These are phyloP conservation scores for Leccinum disarticulatum DNA, from an alignment of 768 basidiomycete genomes.

Conservation along the genomic window DNA sequence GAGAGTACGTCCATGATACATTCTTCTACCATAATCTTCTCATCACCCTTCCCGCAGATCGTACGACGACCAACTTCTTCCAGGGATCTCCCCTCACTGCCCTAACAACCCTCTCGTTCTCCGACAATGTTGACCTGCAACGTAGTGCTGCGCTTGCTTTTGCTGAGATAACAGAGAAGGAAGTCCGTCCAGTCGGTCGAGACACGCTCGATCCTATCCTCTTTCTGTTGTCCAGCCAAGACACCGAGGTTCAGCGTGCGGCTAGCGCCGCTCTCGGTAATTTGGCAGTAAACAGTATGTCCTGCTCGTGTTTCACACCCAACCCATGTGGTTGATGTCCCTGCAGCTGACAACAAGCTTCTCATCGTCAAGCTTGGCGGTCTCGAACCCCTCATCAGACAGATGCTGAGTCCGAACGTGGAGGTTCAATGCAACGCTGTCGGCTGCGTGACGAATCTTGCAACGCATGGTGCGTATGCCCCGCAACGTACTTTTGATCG, in stretches of 20 bases:
- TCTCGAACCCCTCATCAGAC: constrained; percentile 94
- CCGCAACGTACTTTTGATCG: constrained; percentile 3
- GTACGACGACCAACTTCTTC: constrained; percentile 98
- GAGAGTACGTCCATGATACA: constrained; percentile 68
- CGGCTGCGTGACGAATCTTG: constrained; percentile 97
- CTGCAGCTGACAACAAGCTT: constrained; percentile 93
- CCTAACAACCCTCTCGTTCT: constrained; percentile 95
- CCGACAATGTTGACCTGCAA: constrained; percentile 98
- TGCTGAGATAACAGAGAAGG: constrained; percentile 99
- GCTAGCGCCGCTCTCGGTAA: constrained; percentile 97
- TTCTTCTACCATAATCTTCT: neutral
- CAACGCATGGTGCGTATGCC: constrained; percentile 81
- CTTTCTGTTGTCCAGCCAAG: constrained; percentile 95
- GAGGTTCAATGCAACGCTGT: constrained; percentile 99
- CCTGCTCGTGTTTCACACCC: constrained; percentile 17
- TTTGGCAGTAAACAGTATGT: constrained; percentile 94
- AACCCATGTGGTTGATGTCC: constrained; percentile 11
- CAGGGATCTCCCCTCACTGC: constrained; percentile 88
- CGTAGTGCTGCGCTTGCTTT: constrained; percentile 97
- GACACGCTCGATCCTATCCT: constrained; percentile 98
- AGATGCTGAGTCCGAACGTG: constrained; percentile 98
- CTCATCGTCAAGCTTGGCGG: constrained; percentile 98
- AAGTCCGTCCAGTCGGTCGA: constrained; percentile 92
- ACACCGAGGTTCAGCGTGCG: constrained; percentile 97
- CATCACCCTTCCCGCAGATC: constrained; percentile 47